These are phyloP conservation scores for Odontarrhena argentea DNA, from an alignment of 345 rosid genomes.

Conservation along the genomic window DNA sequence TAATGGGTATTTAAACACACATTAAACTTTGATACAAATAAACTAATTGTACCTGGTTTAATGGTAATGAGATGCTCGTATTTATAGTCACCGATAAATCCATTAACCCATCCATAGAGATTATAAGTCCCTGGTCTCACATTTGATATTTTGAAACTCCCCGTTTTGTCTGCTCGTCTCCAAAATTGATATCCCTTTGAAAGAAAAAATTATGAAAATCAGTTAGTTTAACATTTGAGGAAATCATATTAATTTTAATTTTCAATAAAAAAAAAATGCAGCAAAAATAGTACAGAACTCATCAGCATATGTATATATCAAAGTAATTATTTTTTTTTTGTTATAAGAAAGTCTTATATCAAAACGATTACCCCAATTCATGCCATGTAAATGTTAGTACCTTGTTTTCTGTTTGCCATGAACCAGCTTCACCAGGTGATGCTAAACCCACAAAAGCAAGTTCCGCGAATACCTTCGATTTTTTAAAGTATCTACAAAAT, in stretches of 20 bases:
- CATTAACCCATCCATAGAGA: slow-evolving; percentile 73
- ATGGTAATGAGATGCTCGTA: slow-evolving; percentile 44
- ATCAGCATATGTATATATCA: too few relatives aligned
- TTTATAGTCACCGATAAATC: slow-evolving; percentile 66
- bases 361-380: too few relatives aligned
- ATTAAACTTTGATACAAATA: neutral
- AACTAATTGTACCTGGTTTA: slow-evolving; percentile 50
- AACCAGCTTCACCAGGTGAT: slow-evolving; percentile 69
- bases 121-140: slow-evolving; percentile 63
- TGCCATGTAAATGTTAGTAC: slow-evolving; percentile 33
- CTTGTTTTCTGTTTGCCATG: slow-evolving; percentile 85
- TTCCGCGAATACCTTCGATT: slow-evolving; percentile 37
- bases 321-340: too few relatives aligned
- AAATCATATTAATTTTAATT: too few relatives aligned
- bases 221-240: neutral
- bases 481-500: slow-evolving; percentile 42
- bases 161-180: slow-evolving; percentile 55
- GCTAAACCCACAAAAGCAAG: slow-evolving; percentile 82
- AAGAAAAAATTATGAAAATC: neutral
- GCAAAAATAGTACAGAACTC: too few relatives aligned
- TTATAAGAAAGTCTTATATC: too few relatives aligned
- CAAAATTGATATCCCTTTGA: slow-evolving; percentile 90
- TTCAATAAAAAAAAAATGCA: too few relatives aligned
- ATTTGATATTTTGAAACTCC: slow-evolving; percentile 60
- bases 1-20: too few relatives aligned